These are phyloP conservation scores for Komagataella pastoris DNA, from an alignment of 805 yeast species.

Conservation along the genomic window DNA sequence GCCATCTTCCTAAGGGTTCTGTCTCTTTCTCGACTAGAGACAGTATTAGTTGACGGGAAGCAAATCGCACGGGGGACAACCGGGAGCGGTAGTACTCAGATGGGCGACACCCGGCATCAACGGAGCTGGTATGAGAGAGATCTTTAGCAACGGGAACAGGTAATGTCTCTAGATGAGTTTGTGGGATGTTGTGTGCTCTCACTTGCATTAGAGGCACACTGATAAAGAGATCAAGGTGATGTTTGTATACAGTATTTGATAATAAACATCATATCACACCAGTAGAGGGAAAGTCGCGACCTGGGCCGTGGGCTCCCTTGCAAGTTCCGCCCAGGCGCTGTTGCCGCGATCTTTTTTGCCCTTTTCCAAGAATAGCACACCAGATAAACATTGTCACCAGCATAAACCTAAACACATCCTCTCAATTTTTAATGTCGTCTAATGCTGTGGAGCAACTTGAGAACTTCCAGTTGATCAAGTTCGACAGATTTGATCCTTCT, in stretches of 20 bases:
- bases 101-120: conserved; percentile 68
- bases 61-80: conserved; percentile 42
- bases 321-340: not conserved
- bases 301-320: not conserved
- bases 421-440: not conserved
- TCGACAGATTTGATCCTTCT: conserved; percentile 1
- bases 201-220: not conserved
- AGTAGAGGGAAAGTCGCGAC: not conserved
- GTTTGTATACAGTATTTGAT: not conserved
- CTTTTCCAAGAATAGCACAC: not conserved
- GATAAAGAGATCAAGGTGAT: not conserved
- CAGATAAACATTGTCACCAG: not conserved
- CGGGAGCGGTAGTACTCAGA: conserved; percentile 48
- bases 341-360: not conserved
- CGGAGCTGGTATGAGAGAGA: conserved; percentile 11
- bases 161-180: not conserved
- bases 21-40: conserved; percentile 58
- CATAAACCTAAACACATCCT: not conserved
- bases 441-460: not conserved
- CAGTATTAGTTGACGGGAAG: conserved; percentile 36
- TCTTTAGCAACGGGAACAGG: conserved; percentile 1
- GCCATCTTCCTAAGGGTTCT: conserved; percentile 40
- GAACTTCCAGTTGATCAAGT: not conserved
- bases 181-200: not conserved
- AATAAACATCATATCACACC: not conserved